These are phyloP conservation scores for Mucor sp. DNA, from an alignment of 371 early-diverging fungal genomes.

Conservation along the genomic window DNA sequence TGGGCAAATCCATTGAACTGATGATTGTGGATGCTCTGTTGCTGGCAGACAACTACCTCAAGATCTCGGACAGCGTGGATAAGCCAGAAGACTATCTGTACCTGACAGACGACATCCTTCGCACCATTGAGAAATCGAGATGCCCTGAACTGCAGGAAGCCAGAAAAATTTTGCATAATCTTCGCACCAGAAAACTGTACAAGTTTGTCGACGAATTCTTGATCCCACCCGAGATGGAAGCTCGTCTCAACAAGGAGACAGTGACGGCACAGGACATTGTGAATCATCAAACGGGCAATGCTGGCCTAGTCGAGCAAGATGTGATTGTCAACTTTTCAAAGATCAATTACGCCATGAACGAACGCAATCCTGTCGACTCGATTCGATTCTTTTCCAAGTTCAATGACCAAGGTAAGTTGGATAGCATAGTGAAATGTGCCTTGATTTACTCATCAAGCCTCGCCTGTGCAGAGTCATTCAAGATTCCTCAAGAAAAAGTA, in stretches of 20 bases:
- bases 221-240: slow-evolving; percentile 63
- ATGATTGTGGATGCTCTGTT: slow-evolving; percentile 91
- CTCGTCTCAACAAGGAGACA: slow-evolving; percentile 45
- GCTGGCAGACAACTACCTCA: slow-evolving; percentile 75
- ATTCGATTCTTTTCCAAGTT: slow-evolving; percentile 82
- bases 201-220: slow-evolving; percentile 86
- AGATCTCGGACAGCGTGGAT: slow-evolving; percentile 72
- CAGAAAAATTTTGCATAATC: slow-evolving; percentile 67
- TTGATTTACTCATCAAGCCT: too few relatives aligned
- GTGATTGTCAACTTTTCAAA: slow-evolving; percentile 73
- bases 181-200: slow-evolving; percentile 81
- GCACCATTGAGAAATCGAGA: slow-evolving; percentile 76
- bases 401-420: slow-evolving; percentile 49
- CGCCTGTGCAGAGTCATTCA: slow-evolving; percentile 55
- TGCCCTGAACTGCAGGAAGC: slow-evolving; percentile 65
- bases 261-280: slow-evolving; percentile 62
- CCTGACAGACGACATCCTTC: slow-evolving; percentile 87
- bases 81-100: slow-evolving; percentile 71
- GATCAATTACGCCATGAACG: slow-evolving; percentile 83
- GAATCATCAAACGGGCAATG: slow-evolving; percentile 57
- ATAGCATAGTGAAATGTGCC: too few relatives aligned
- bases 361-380: slow-evolving; percentile 83
- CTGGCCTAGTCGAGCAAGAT: slow-evolving; percentile 60
- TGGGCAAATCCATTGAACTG: slow-evolving; percentile 77
- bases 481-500: slow-evolving; percentile 69